Base-by-base conservation (phyloP, 495 filamentous ascomycete species). In the Daldinia loculata region DNA sequence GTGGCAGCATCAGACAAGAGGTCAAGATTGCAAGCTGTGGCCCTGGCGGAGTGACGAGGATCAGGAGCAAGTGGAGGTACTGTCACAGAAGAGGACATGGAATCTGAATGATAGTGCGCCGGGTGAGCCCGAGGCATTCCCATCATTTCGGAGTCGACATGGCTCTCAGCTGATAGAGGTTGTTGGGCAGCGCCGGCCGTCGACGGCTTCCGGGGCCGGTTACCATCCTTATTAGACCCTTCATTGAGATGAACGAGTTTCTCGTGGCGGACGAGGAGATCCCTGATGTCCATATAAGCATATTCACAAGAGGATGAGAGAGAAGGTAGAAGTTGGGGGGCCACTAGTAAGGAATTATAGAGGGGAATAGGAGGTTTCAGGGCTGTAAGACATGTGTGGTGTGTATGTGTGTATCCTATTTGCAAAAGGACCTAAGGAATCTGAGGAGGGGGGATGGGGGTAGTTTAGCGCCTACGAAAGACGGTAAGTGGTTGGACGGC, bases 241-340 rank as follows among this genome's bases (percentile, higher is more conserved):
- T 90, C 88, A 74, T 87, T 87, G 71, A 89, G 86, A 79, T 92
- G 89, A 71, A 91, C 89, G 79, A 91, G 84, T 80, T 89, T 90
- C 79, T 90, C 87, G 83, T 92, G 89, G 74, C 89, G 88, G 75
- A 90, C 88, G 75, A 92, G 84, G 50, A 91, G 84, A 77, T 91
- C 89, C 76, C 90, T 90, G 79, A 87, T 85, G 81, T 83, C 80
- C 82, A 84, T 82, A 77, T 82, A 83, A 84, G 79, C 80, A 78
- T 83, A 71, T 72, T 76, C 72, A 73, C 71, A 70, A 69, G 65
- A 56, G 62, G 59, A 51, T 51, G 55, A 68, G 50, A 56, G 45
- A 50, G 67, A 59, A 26, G 36, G 65, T 66, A 41, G 41, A 50
- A 29, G 55, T 62, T 50, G 45, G 58, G 56, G 56, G 27, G 56